phyloP scores from a whole-genome alignment of 257 asterid genomes.

The Rhazya stricta region DNA sequence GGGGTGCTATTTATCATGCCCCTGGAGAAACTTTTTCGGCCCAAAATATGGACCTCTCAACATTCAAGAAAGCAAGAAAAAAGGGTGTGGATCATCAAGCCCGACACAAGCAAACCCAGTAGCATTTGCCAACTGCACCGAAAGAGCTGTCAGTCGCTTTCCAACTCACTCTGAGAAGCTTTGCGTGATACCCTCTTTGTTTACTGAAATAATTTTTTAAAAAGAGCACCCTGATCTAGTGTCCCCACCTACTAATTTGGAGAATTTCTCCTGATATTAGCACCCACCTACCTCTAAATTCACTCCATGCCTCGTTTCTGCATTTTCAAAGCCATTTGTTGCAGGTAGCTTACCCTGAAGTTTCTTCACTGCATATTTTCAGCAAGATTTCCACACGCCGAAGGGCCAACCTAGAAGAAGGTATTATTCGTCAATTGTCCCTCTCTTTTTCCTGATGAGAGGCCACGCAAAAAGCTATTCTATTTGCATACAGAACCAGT shows the following conservation, averaged over 20 bases:
- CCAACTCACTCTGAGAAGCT: slow-evolving; percentile 6
- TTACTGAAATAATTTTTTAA: background rate
- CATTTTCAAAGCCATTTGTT: too few species aligned
- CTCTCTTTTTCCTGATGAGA: background rate
- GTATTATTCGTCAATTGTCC: background rate
- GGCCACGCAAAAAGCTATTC: background rate
- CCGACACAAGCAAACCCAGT: slow-evolving; percentile 2
- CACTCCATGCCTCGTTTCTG: too few species aligned
- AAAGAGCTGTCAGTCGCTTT: background rate
- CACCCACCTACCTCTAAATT: too few species aligned
- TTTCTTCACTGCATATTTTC: too few species aligned
- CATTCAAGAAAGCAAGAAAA: background rate
- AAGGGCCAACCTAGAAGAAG: background rate
- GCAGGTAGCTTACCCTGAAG: too few species aligned
- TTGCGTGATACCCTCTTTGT: background rate
- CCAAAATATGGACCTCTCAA: background rate
- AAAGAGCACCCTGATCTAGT: too few species aligned
- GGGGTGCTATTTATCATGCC: too few species aligned
- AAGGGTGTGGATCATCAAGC: slow-evolving; percentile 4
- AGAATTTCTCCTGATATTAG: too few species aligned
- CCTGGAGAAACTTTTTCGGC: background rate
- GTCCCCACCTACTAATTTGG: too few species aligned
- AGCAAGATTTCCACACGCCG: background rate
- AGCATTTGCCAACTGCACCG: slow-evolving; percentile 16
- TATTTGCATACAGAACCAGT: background rate